phyloP scores from a whole-genome alignment of 148 eudicot species.

The Nyssa sinensis region DNA sequence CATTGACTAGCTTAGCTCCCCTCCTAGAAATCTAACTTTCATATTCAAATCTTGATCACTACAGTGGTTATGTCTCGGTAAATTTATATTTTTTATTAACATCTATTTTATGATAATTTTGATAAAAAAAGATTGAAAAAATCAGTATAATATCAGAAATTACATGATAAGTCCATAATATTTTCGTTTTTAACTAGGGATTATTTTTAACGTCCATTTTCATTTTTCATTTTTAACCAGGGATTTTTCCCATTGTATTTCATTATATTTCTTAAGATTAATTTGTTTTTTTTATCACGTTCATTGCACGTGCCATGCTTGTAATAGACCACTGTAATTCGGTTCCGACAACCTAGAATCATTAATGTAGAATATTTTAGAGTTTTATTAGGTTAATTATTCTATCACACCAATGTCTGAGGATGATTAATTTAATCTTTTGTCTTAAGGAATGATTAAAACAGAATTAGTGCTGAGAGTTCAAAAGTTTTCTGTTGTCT shows the following conservation, averaged over 20 bases:
- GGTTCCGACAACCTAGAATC: neutral
- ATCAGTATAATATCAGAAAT: too few relatives aligned
- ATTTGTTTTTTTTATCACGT: neutral
- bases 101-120: neutral
- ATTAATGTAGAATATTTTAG: neutral
- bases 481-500: slow-evolving; percentile 1
- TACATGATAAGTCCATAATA: too few relatives aligned
- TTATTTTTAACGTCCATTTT: too few relatives aligned
- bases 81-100: too few relatives aligned
- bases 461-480: slow-evolving; percentile 11
- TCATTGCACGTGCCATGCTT: too few relatives aligned
- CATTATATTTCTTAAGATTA: neutral
- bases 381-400: slow-evolving; percentile 5
- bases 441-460: slow-evolving; percentile 1
- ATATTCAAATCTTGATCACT: neutral
- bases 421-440: neutral
- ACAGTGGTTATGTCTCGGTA: neutral
- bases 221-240: too few relatives aligned
- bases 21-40: neutral
- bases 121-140: too few relatives aligned
- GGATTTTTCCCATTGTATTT: too few relatives aligned
- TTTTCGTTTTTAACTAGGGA: too few relatives aligned
- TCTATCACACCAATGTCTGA: neutral
- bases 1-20: neutral
- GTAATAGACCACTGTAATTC: neutral